phyloP scores from a whole-genome alignment of 768 basidiomycete species.

The Hericium rajendrae region DNA sequence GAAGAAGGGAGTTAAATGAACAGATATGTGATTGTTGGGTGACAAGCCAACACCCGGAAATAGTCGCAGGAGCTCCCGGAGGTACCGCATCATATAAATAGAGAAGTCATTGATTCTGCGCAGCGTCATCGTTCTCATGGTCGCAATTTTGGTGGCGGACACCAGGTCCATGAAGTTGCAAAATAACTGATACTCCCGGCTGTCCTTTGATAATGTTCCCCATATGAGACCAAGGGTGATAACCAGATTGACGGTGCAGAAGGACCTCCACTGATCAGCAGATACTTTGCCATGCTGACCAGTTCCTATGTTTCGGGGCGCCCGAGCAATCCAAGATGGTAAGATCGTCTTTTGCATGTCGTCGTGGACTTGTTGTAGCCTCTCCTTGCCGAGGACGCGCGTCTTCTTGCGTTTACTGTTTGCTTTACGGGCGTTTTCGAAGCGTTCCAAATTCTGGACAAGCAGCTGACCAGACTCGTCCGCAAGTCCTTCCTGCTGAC shows the following conservation, averaged over 20 bases:
- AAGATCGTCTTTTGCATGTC: slow-evolving; percentile 12
- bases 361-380: background rate
- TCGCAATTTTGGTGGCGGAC: slow-evolving; percentile 23
- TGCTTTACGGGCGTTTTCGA: background rate
- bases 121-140: slow-evolving; percentile 15
- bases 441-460: background rate
- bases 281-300: slow-evolving; percentile 12
- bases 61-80: slow-evolving; percentile 19
- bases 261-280: slow-evolving; percentile 16
- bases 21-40: slow-evolving; percentile 30
- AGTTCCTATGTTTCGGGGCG: slow-evolving; percentile 11
- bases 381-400: background rate
- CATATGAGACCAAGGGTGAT: slow-evolving; percentile 13
- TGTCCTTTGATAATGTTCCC: slow-evolving; percentile 2
- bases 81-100: slow-evolving; percentile 23
- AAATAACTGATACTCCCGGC: background rate
- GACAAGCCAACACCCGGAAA: slow-evolving; percentile 21
- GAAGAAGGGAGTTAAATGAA: slow-evolving; percentile 22
- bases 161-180: slow-evolving; percentile 24
- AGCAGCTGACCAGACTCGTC: background rate
- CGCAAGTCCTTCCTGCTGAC: background rate
- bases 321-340: slow-evolving; percentile 15
- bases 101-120: slow-evolving; percentile 18
- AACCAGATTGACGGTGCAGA: slow-evolving; percentile 12
- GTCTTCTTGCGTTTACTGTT: background rate